Evolutionary conservation across 306 rosid species (phyloP), one percentile per base, ranked within the genome.

Genomic region (Rubus idaeus): DNA sequence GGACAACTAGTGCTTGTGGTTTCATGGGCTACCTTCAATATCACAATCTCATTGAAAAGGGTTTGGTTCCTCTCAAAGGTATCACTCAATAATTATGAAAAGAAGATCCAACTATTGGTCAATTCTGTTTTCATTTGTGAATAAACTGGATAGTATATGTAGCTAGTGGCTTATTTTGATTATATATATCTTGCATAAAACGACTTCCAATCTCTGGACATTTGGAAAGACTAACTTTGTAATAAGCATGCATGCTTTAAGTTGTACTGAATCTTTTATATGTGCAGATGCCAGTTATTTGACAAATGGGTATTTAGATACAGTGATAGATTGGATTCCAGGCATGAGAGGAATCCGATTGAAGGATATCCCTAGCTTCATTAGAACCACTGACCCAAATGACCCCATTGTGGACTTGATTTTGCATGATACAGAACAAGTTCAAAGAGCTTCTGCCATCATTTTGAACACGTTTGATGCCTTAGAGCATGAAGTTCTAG

Each of bases 401-500:
- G 90, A 89, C 11, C 0, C 70, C 6, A 66, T 89, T 87, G 0
- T 86, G 18, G 65, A 82, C 14, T 82, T 80, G 42, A 0, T 50
- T 3, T 0, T 16, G 3, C 5, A 3, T 6, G 90, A 89, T 12
- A 50, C 77, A 2, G 14, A 74, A 6, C 80, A 82, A 85, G 82
- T 88, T 13, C 12, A 57, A 14, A 70, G 42, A 67, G 90, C 87
- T 20, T 82, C 89, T 0, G 95, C 97, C 2, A 65, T 91, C 8
- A 46, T 91, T 66, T 49, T 91, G 30, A 87, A 90, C 83, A 91
- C 97, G 0, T 81, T 78, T 26, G 86, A 84, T 75, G 79, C 83
- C 21, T 82, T 92, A 8, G 93, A 92, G 51, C 82, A 80, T 0
- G 80, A 84, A 3, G 83, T 83, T 6, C n/a, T 89, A 10, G 52